phyloP scores from a whole-genome alignment of 2,329 filamentous ascomycete genomes.

The Pseudocercospora ulei region DNA sequence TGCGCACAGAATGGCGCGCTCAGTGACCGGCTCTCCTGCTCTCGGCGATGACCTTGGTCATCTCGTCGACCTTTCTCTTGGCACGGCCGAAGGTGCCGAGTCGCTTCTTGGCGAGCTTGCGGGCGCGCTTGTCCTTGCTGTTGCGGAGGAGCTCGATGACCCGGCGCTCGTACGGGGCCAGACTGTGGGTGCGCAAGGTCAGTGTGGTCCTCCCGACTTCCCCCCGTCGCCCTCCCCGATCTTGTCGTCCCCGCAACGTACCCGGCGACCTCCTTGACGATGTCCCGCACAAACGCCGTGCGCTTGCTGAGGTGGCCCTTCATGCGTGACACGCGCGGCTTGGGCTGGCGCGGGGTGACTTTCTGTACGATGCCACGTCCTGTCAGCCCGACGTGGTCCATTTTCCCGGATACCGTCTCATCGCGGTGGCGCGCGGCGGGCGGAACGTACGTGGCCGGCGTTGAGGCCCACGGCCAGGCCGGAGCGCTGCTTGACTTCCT shows the following conservation, averaged over 20 bases:
- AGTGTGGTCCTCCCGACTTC: constrained; percentile 13
- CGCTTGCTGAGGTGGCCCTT: constrained; percentile 97
- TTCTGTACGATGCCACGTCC: constrained; percentile 33
- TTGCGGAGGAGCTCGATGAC: constrained; percentile 98
- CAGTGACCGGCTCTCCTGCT: constrained; percentile 70
- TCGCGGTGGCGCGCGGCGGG: constrained; percentile 11
- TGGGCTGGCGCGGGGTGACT: constrained; percentile 45
- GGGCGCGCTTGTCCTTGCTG: constrained; percentile 97
- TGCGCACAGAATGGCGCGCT: constrained; percentile 26
- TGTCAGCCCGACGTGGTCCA: constrained; percentile 23
- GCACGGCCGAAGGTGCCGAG: constrained; percentile 98
- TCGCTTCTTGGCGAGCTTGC: constrained; percentile 99
- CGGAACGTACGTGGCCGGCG: constrained; percentile 54
- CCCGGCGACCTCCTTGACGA: constrained; percentile 97
- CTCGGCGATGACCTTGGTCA: constrained; percentile 95
- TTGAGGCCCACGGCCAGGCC: constrained; percentile 54
- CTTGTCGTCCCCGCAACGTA: constrained; percentile 48
- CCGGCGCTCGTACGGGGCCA: constrained; percentile 70
- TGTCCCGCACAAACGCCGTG: constrained; percentile 90
- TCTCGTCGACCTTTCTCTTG: constrained; percentile 99
- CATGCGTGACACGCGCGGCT: constrained; percentile 52
- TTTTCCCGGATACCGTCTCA: constrained; percentile 8
- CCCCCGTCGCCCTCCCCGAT: constrained; percentile 1
- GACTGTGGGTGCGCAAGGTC: constrained; percentile 27
- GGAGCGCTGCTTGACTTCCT: constrained; percentile 48